Percentiles rank a stretch among this genome's conserved stretches.
Evolutionary conservation across 352 stramenopile species (phyloP).

Genomic region (Pythium dissotocum): DNA sequence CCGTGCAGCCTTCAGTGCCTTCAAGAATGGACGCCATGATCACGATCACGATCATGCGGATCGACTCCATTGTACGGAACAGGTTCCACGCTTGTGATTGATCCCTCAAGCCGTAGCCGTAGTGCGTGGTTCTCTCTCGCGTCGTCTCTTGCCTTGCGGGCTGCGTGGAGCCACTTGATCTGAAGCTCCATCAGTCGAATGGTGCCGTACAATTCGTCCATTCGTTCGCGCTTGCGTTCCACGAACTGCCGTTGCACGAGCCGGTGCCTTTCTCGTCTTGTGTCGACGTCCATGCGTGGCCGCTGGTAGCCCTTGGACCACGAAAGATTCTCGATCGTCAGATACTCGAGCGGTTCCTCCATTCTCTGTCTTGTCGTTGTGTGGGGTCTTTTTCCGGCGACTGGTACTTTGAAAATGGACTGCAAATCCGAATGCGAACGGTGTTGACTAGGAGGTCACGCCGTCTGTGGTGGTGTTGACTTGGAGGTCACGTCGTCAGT

Average conservation of each 20-base stretch:
- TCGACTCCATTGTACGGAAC: not conserved
- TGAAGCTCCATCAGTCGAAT: not conserved
- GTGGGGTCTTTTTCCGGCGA: not conserved
- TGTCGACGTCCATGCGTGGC: not conserved
- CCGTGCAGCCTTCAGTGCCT: not conserved
- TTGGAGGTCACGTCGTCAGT: no score
- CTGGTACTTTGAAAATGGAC: not conserved
- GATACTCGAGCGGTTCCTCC: not conserved
- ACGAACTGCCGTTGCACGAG: slow-evolving; percentile 10
- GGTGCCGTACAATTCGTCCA: not conserved
- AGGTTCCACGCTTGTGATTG: not conserved
- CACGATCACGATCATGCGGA: not conserved
- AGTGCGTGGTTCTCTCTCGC: not conserved
- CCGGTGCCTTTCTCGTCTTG: not conserved
- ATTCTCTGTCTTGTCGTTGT: not conserved
- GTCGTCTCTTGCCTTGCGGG: not conserved
- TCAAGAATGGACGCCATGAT: not conserved
- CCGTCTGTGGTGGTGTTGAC: no score
- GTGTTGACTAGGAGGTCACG: not conserved
- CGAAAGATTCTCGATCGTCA: not conserved
- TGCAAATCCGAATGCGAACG: not conserved
- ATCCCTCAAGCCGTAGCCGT: not conserved
- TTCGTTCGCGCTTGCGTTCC: slow-evolving; percentile 1
- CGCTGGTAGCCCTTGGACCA: slow-evolving; percentile 8
- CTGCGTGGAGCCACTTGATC: not conserved